These are phyloP conservation scores for Cryptococcus amylolentus DNA, from an alignment of 1,284 basidiomycete genomes.

Conservation along the genomic window DNA sequence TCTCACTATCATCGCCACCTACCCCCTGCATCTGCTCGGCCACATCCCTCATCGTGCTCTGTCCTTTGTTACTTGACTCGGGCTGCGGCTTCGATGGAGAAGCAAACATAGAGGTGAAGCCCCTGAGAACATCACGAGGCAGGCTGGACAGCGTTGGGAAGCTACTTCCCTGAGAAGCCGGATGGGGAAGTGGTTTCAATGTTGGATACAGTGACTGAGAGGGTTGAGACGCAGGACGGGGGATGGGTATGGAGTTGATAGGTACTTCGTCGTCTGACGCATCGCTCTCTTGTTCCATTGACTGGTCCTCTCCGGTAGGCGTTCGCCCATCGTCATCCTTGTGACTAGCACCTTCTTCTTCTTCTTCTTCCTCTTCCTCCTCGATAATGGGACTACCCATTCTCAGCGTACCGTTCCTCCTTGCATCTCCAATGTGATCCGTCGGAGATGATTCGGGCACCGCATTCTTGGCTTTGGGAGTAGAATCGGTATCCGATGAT, in stretches of 20 bases:
- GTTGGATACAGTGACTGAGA: constrained; percentile 1
- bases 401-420: constrained; percentile 3
- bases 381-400: constrained; percentile 13
- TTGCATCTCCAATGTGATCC: neutral
- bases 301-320: neutral
- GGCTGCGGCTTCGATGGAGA: constrained; percentile 4
- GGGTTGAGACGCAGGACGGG: neutral
- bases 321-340: neutral
- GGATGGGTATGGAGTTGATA: neutral
- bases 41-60: neutral
- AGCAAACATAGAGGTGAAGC: constrained; percentile 6
- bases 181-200: neutral
- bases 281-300: neutral
- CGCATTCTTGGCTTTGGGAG: neutral
- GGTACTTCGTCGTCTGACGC: neutral
- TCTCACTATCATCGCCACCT: constrained; percentile 5
- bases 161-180: constrained; percentile 9
- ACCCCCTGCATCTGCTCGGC: neutral
- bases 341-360: neutral
- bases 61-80: neutral
- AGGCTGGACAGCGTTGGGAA: constrained; percentile 15
- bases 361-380: constrained; percentile 6
- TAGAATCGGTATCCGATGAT: constrained; percentile 18
- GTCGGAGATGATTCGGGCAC: neutral
- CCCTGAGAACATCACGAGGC: constrained; percentile 9